phyloP scores from a whole-genome alignment of 345 rosid genomes.

The Rhodomyrtus tomentosa region DNA sequence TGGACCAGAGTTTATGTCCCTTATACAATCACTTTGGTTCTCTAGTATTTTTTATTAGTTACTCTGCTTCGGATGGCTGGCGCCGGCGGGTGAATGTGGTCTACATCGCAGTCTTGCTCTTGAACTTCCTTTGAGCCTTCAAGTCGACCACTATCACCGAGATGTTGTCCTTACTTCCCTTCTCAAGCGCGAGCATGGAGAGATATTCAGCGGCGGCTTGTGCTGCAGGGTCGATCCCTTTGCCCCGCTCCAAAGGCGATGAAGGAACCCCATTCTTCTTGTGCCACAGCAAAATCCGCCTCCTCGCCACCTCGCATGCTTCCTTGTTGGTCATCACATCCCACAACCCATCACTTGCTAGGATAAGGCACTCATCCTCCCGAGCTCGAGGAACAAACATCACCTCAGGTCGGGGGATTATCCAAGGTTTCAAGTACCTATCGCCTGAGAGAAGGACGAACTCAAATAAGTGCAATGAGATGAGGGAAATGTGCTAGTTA shows the following conservation, averaged over 20 bases:
- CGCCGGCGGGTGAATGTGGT: constrained; percentile 2
- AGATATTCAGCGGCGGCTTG: constrained; percentile 81
- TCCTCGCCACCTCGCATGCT: constrained; percentile 62
- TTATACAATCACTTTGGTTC: constrained; percentile 14
- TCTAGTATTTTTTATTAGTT: constrained; percentile 18
- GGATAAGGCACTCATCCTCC: constrained; percentile 60
- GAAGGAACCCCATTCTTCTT: constrained; percentile 48
- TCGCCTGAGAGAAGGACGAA: constrained; percentile 29
- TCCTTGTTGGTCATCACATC: constrained; percentile 66
- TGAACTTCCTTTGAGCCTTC: constrained; percentile 80
- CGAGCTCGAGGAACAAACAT: constrained; percentile 46
- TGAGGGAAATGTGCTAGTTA: neutral
- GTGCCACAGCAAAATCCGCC: constrained; percentile 68
- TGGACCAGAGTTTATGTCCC: constrained; percentile 56
- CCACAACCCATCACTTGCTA: constrained; percentile 75
- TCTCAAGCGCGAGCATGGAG: constrained; percentile 56
- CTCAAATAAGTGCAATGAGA: neutral
- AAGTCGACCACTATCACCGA: constrained; percentile 81
- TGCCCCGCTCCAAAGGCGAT: constrained; percentile 39
- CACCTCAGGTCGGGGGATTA: constrained; percentile 65
- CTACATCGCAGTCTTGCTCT: constrained; percentile 37
- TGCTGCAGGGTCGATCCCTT: constrained; percentile 58
- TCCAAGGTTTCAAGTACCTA: constrained; percentile 68
- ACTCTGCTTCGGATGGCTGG: neutral
- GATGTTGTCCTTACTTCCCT: constrained; percentile 83